phyloP scores from a whole-genome alignment of 768 basidiomycete species.

The Lentinula boryana region DNA sequence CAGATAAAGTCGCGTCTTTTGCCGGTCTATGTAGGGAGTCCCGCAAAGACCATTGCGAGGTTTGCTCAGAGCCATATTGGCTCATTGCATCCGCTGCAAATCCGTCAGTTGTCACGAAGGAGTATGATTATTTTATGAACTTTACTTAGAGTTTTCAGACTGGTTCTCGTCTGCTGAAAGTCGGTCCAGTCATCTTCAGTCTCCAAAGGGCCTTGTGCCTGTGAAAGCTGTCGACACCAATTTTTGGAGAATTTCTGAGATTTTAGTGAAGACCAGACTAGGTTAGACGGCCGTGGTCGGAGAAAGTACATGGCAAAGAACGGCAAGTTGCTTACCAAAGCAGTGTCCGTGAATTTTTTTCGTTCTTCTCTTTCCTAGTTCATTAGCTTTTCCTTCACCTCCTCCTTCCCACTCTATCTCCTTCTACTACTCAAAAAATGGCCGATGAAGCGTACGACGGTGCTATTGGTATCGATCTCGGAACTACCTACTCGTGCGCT shows the following conservation, averaged over 20 bases:
- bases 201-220: slow-evolving; percentile 25
- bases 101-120: slow-evolving; percentile 10
- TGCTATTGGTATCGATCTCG: slow-evolving; percentile 95
- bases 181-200: slow-evolving; percentile 59
- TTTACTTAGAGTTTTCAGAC: slow-evolving; percentile 50
- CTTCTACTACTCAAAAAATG: slow-evolving; percentile 31
- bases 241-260: slow-evolving; percentile 4
- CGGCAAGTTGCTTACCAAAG: slow-evolving; percentile 50
- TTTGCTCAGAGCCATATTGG: slow-evolving; percentile 75
- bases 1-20: slow-evolving; percentile 72
- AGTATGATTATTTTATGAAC: slow-evolving; percentile 4
- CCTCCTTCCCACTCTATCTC: slow-evolving; percentile 28
- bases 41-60: slow-evolving; percentile 67
- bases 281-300: background rate
- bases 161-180: slow-evolving; percentile 54
- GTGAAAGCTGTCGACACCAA: slow-evolving; percentile 11
- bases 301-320: slow-evolving; percentile 10
- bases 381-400: slow-evolving; percentile 13
- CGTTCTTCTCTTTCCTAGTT: slow-evolving; percentile 13
- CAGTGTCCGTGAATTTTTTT: slow-evolving; percentile 30
- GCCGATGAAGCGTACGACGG: slow-evolving; percentile 95
- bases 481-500: slow-evolving; percentile 92
- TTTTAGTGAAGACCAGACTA: background rate
- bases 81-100: slow-evolving; percentile 53
- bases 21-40: slow-evolving; percentile 65